phyloP scores from a whole-genome alignment of 768 basidiomycete species.

The Trametes coccinea region DNA sequence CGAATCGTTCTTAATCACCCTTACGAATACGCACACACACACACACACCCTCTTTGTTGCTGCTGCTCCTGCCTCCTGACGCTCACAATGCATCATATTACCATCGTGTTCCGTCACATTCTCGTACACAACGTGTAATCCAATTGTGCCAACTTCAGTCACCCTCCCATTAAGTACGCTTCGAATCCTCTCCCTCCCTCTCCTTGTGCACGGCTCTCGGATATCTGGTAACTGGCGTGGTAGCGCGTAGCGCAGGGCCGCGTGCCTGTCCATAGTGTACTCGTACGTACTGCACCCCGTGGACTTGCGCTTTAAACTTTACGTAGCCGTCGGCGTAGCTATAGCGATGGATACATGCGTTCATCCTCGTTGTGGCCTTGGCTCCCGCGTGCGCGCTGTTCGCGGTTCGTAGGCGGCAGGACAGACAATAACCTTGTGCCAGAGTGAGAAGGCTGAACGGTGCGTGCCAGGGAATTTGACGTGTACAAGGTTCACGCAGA shows the following conservation, averaged over 20 bases:
- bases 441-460: background rate
- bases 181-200: no score
- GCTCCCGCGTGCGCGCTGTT: background rate
- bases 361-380: background rate
- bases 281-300: background rate
- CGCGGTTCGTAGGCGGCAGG: background rate
- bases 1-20: conserved; percentile 7
- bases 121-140: background rate
- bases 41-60: no score
- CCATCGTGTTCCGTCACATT: background rate
- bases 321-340: background rate
- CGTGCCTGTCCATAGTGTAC: background rate
- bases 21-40: conserved; percentile 11
- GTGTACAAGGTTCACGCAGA: conserved; percentile 4
- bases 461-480: background rate
- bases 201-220: no score
- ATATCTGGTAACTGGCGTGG: no score
- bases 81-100: background rate
- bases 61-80: background rate
- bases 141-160: background rate
- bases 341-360: background rate
- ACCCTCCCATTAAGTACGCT: no score
- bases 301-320: background rate
- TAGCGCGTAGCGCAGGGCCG: background rate
- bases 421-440: no score